Percentiles rank a stretch among this genome's conserved stretches.
Evolutionary conservation across 148 eudicot genomes (phyloP).

Genomic region (Rhododendron williamsianum): DNA sequence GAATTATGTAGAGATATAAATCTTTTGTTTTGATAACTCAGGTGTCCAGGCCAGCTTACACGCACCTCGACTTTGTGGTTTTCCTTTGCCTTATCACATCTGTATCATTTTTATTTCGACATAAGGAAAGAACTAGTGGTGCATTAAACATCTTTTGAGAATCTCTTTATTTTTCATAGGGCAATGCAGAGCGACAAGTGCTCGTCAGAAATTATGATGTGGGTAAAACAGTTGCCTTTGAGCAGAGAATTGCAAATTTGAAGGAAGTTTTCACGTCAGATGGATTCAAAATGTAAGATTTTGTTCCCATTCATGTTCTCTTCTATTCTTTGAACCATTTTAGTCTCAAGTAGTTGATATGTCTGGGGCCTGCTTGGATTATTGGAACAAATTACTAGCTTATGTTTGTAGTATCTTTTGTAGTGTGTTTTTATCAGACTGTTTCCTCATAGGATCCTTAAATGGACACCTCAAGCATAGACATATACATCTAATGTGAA

Average conservation of each 20-base stretch:
- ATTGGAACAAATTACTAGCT: not conserved
- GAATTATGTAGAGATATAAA: not conserved
- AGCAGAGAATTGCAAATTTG: conserved; percentile 57
- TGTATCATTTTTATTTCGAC: not conserved
- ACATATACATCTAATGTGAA: not conserved
- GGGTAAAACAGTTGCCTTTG: conserved; percentile 75
- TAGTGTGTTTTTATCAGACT: not conserved
- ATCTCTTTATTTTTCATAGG: conserved; percentile 33
- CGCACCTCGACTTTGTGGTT: not conserved
- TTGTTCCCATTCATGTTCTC: conserved; percentile 1
- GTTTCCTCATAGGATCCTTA: not conserved
- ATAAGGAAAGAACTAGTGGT: not conserved
- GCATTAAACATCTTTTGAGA: not conserved
- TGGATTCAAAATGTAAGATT: conserved; percentile 71
- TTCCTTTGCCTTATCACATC: not conserved
- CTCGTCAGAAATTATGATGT: conserved; percentile 73
- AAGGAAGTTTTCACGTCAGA: conserved; percentile 87
- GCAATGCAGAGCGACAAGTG: conserved; percentile 79
- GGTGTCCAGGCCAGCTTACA: not conserved
- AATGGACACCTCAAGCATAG: not conserved
- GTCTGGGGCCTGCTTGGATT: not conserved
- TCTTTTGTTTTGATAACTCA: not conserved
- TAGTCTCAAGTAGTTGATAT: not conserved
- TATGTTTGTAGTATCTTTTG: not conserved
- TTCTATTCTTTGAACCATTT: not conserved